A percentile compares a stretch with the other conserved stretches of the same genome.
These are phyloP conservation scores for Berberis vulgaris DNA, from an alignment of 164 flowering plant species.

Conservation along the genomic window DNA sequence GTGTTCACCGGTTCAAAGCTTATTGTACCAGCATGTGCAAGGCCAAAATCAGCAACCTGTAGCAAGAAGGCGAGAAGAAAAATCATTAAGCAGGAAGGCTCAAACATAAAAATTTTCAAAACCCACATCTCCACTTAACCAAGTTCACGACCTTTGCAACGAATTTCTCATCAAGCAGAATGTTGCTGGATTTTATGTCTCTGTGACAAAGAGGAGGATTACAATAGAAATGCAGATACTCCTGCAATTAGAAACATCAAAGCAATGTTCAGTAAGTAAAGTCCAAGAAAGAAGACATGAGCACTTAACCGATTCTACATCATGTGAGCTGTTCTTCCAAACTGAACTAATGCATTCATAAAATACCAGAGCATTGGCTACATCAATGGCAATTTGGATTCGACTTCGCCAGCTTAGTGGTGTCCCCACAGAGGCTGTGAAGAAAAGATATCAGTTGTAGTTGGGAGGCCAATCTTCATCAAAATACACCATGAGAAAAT, in stretches of 20 bases:
- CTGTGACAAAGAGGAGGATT: constrained; percentile 97
- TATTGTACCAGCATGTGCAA: constrained; percentile 84
- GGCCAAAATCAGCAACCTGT: constrained; percentile 97
- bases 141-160: constrained; percentile 76
- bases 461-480: neutral
- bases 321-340: neutral
- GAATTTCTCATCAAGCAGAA: constrained; percentile 74
- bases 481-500: neutral
- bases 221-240: constrained; percentile 95
- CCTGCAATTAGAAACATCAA: constrained; percentile 43
- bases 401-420: constrained; percentile 80
- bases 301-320: neutral
- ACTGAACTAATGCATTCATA: neutral
- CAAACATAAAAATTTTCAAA: neutral
- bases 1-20: constrained; percentile 90
- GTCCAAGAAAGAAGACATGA: neutral
- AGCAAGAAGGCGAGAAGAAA: constrained; percentile 4
- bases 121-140: neutral
- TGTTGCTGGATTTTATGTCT: constrained; percentile 97
- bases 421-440: constrained; percentile 53
- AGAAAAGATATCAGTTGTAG: constrained; percentile 7
- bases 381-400: constrained; percentile 89
- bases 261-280: constrained; percentile 5
- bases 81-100: neutral
- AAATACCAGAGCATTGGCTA: constrained; percentile 94